Percentiles rank a stretch among this genome's conserved stretches.
phyloP scores from a whole-genome alignment of 2,329 filamentous ascomycete species.

The Cercospora nicotianae region DNA sequence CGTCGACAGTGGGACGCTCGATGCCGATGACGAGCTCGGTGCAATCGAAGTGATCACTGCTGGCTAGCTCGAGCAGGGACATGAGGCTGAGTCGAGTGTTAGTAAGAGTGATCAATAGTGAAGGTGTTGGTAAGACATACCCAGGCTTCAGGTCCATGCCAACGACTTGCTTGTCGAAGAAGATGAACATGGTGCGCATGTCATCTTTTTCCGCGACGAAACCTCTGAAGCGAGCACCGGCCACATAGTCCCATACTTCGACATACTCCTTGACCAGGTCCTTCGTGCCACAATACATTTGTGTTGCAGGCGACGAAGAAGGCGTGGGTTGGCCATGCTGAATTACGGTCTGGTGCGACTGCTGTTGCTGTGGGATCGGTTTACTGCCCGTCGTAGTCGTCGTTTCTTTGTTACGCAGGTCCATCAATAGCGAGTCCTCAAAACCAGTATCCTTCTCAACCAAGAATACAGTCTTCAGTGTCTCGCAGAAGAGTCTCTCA shows the following conservation, averaged over 20 bases:
- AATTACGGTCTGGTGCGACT: constrained; percentile 24
- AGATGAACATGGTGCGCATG: constrained; percentile 78
- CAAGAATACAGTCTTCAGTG: constrained; percentile 89
- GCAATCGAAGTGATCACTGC: constrained; percentile 69
- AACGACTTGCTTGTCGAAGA: constrained; percentile 75
- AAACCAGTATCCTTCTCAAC: constrained; percentile 82
- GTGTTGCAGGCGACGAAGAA: constrained; percentile 39
- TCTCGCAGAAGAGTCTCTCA: constrained; percentile 99
- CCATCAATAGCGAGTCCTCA: constrained; percentile 83
- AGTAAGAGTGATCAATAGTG: constrained; percentile 5
- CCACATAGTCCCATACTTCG: constrained; percentile 85
- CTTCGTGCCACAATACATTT: constrained; percentile 24
- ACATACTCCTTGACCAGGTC: constrained; percentile 62
- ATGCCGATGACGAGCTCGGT: constrained; percentile 77
- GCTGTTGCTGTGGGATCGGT: constrained; percentile 26
- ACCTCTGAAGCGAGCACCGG: constrained; percentile 80
- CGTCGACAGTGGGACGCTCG: constrained; percentile 67
- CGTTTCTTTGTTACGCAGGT: constrained; percentile 56
- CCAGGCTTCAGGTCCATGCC: constrained; percentile 81
- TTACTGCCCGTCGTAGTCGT: constrained; percentile 19
- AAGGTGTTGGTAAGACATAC: constrained; percentile 54
- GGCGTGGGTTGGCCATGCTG: constrained; percentile 39
- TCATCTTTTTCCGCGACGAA: constrained; percentile 72
- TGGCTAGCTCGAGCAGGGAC: constrained; percentile 84
- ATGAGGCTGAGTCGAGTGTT: constrained; percentile 55